Evolutionary conservation across 345 rosid species (phyloP).

Genomic region (Turritis glabra): DNA sequence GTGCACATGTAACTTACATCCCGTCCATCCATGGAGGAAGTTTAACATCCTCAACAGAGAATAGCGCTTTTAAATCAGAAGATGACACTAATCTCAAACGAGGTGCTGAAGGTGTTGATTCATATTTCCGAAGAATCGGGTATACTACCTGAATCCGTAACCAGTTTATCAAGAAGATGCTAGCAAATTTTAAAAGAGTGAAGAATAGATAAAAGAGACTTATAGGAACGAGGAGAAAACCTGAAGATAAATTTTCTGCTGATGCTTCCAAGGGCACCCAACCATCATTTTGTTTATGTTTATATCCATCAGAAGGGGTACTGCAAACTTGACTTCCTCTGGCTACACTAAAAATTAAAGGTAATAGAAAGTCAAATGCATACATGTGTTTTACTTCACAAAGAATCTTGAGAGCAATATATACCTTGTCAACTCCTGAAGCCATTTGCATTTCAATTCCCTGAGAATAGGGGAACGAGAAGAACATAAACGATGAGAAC

Average conservation of each 20-base stretch:
- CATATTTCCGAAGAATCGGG: conserved; percentile 76
- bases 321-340: conserved; percentile 92
- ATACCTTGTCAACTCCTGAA: conserved; percentile 87
- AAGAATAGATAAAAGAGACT: not conserved
- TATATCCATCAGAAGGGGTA: conserved; percentile 78
- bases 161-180: conserved; percentile 3
- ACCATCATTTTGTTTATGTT: conserved; percentile 77
- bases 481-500: not conserved
- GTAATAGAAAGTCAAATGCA: conserved; percentile 39
- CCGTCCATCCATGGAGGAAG: conserved; percentile 92
- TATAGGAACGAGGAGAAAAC: conserved; percentile 43
- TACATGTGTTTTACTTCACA: not conserved
- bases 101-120: conserved; percentile 72
- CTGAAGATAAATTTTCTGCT: conserved; percentile 91
- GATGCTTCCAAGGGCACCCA: conserved; percentile 89
- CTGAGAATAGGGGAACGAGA: conserved; percentile 42
- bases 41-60: conserved; percentile 84
- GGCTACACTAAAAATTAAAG: conserved; percentile 74
- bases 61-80: conserved; percentile 62
- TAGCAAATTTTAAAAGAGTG: not conserved
- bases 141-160: conserved; percentile 63
- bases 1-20: conserved; percentile 55
- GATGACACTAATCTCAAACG: conserved; percentile 77
- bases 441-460: conserved; percentile 91
- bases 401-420: conserved; percentile 27